Percentiles rank a stretch among this genome's conserved stretches.
These are phyloP conservation scores for Loxodes magnus DNA, from an alignment of 73 alveolate species.

Conservation along the genomic window DNA sequence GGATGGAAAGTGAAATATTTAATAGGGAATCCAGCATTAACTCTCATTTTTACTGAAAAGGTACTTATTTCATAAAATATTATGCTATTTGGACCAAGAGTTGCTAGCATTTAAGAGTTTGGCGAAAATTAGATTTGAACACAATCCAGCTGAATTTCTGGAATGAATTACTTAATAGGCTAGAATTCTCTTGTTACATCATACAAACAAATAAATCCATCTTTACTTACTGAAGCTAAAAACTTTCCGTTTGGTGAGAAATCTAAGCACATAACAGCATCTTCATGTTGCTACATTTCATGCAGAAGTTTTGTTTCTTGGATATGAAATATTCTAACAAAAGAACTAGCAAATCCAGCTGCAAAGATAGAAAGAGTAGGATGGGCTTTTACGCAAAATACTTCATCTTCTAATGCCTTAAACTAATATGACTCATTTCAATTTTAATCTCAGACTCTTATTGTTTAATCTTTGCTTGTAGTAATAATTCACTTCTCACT, in stretches of 20 bases:
- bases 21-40: constrained; percentile 1
- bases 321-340: constrained; percentile 46
- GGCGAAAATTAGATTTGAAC: constrained; percentile 27
- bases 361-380: constrained; percentile 38
- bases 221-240: constrained; percentile 42
- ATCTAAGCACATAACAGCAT: constrained; percentile 17
- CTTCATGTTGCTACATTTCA: constrained; percentile 38
- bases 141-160: constrained; percentile 39
- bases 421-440: constrained; percentile 45
- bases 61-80: constrained; percentile 10
- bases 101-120: background rate
- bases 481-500: constrained; percentile 26
- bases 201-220: constrained; percentile 45
- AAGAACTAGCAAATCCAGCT: constrained; percentile 56
- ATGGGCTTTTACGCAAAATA: constrained; percentile 45
- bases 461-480: constrained; percentile 44
- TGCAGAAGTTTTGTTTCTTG: constrained; percentile 44
- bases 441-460: constrained; percentile 47
- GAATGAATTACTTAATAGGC: constrained; percentile 45
- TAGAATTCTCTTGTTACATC: constrained; percentile 38
- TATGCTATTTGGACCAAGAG: constrained; percentile 11
- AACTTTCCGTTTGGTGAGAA: constrained; percentile 38
- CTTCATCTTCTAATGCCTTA: constrained; percentile 45
- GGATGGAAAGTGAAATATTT: background rate
- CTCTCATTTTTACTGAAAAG: constrained; percentile 16